phyloP scores from a whole-genome alignment of 495 filamentous ascomycete species.

The Lindgomyces ingoldianus region DNA sequence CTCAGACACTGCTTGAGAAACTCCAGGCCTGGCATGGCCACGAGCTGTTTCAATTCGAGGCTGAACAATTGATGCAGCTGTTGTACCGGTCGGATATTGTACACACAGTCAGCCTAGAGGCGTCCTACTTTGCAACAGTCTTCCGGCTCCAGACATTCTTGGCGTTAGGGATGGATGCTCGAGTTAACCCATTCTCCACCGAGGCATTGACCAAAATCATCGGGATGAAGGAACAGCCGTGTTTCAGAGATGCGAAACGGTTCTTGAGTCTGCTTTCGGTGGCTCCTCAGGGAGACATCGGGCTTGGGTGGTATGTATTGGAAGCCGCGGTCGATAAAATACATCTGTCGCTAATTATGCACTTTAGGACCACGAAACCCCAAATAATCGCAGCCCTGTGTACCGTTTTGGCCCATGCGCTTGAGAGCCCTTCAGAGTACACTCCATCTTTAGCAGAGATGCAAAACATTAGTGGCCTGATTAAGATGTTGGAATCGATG shows the following conservation, averaged over 20 bases:
- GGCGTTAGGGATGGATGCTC: slow-evolving; percentile 10
- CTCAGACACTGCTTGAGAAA: neutral
- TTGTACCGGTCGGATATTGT: slow-evolving; percentile 27
- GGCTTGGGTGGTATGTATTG: slow-evolving; percentile 8
- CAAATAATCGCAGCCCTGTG: neutral
- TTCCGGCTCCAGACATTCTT: slow-evolving; percentile 18
- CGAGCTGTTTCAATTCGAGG: slow-evolving; percentile 16
- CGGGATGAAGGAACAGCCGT: neutral
- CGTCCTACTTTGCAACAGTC: slow-evolving; percentile 22
- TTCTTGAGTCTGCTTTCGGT: slow-evolving; percentile 3
- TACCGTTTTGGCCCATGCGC: neutral
- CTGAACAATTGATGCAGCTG: slow-evolving; percentile 16
- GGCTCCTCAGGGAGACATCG: slow-evolving; percentile 12
- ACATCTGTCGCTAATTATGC: neutral
- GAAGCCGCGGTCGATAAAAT: neutral
- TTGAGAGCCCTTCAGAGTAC: neutral
- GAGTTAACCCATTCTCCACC: slow-evolving; percentile 20
- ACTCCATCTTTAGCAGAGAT: neutral
- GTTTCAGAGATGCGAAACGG: neutral
- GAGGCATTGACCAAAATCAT: slow-evolving; percentile 1
- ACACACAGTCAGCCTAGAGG: slow-evolving; percentile 16
- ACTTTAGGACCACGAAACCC: neutral
- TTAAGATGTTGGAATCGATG: neutral
- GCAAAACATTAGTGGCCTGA: neutral
- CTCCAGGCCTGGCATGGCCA: slow-evolving; percentile 1